These are phyloP conservation scores for Asterophora parasitica DNA, from an alignment of 768 basidiomycete genomes.

Conservation along the genomic window DNA sequence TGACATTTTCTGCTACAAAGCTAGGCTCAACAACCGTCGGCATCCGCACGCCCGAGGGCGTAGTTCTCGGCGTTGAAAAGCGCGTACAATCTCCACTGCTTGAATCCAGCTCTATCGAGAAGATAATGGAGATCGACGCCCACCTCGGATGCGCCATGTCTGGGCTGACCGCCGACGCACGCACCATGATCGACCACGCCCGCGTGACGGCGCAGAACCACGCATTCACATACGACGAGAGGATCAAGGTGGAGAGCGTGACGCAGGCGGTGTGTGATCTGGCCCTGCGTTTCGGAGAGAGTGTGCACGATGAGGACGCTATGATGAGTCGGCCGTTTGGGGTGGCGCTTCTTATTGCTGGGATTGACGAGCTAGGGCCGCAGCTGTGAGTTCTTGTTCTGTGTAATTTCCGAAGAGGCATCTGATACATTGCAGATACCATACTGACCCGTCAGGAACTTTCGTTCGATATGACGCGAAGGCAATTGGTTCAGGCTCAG, in stretches of 20 bases:
- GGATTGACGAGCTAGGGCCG: slow-evolving; percentile 91
- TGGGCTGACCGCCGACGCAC: slow-evolving; percentile 92
- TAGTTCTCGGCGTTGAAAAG: slow-evolving; percentile 95
- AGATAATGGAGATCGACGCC: slow-evolving; percentile 98
- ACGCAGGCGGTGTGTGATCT: slow-evolving; percentile 98
- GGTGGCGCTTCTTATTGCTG: slow-evolving; percentile 96
- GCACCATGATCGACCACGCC: slow-evolving; percentile 99
- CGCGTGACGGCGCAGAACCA: slow-evolving; percentile 96
- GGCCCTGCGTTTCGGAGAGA: slow-evolving; percentile 95
- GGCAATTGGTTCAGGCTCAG: slow-evolving; percentile 96
- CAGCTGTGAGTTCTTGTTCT: slow-evolving; percentile 65
- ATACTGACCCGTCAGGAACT: slow-evolving; percentile 98
- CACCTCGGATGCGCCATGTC: slow-evolving; percentile 99
- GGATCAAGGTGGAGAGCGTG: slow-evolving; percentile 94
- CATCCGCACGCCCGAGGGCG: slow-evolving; percentile 84
- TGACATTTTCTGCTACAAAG: slow-evolving; percentile 36
- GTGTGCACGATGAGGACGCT: slow-evolving; percentile 97
- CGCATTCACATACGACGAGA: slow-evolving; percentile 94
- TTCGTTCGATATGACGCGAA: slow-evolving; percentile 97
- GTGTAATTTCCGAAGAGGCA: neutral
- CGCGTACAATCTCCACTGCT: slow-evolving; percentile 95
- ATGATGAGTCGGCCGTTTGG: slow-evolving; percentile 99
- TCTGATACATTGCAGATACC: slow-evolving; percentile 54
- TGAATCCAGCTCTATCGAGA: slow-evolving; percentile 94
- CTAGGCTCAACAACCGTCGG: slow-evolving; percentile 98